Percentiles rank a stretch among this genome's conserved stretches.
These are phyloP conservation scores for Ceratobasidium sp. DNA, from an alignment of 1,284 basidiomycete genomes.

Conservation along the genomic window DNA sequence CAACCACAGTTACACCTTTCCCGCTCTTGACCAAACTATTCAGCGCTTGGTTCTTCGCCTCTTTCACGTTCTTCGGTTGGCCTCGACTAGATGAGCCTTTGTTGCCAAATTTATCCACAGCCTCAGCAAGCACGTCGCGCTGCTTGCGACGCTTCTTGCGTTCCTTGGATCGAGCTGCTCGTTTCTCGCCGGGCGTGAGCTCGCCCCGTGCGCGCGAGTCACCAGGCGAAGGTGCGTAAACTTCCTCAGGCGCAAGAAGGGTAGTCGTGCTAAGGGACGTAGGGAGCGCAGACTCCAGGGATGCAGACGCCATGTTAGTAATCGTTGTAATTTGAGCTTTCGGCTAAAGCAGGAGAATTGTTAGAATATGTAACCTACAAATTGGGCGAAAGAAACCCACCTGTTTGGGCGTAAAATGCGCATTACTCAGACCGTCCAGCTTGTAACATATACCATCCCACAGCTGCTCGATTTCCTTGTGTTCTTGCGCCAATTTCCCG, in stretches of 20 bases:
- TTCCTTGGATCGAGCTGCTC: slow-evolving; percentile 73
- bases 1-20: slow-evolving; percentile 87
- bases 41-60: slow-evolving; percentile 84
- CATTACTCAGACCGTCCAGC: slow-evolving; percentile 93
- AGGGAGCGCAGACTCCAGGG: slow-evolving; percentile 91
- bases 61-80: slow-evolving; percentile 63
- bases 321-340: slow-evolving; percentile 90
- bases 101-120: slow-evolving; percentile 71
- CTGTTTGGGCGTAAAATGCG: slow-evolving; percentile 95
- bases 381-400: slow-evolving; percentile 60
- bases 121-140: slow-evolving; percentile 74
- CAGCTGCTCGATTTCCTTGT: slow-evolving; percentile 81
- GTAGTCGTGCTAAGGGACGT: slow-evolving; percentile 78
- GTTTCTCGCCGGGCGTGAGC: slow-evolving; percentile 88
- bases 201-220: slow-evolving; percentile 77
- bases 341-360: slow-evolving; percentile 65
- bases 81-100: slow-evolving; percentile 56
- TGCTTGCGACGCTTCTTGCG: slow-evolving; percentile 80
- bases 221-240: slow-evolving; percentile 71
- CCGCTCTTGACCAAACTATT: slow-evolving; percentile 83
- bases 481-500: slow-evolving; percentile 88
- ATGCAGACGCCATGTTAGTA: slow-evolving; percentile 85
- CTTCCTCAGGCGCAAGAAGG: slow-evolving; percentile 94
- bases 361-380: background rate
- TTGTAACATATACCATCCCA: slow-evolving; percentile 92